Base-by-base conservation (phyloP, 495 filamentous ascomycete genomes). In the Amniculicola lignicola region DNA sequence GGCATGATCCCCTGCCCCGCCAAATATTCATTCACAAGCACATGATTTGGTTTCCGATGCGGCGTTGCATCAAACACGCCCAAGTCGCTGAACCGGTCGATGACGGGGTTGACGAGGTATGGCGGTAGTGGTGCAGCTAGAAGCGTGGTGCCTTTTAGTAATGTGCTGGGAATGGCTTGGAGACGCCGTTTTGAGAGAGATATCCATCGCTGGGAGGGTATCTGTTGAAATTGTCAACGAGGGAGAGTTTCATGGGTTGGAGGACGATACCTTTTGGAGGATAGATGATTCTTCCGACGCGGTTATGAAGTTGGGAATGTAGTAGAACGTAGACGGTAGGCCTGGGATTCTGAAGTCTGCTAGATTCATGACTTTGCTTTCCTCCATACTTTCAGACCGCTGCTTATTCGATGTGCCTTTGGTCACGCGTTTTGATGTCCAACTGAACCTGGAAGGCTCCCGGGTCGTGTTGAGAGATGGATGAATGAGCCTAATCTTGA, bases 1-100 rank as follows among this genome's bases (percentile, higher is more conserved):
- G 91, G 82, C 87, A 96, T 92, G 56, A 97, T 98, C 5, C 93
- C 93, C 59, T 95, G 86, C 1, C 88, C 89, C 0, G 88, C 83
- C 0, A 70, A 71, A 70, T 98, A 98, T 70, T 96, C 90, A 64
- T 98, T 98, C 35, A 97, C 80, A 15, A 98, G 77, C 40, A 93
- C 87, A 74, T 98, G 93, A 57, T 98, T 98, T 25, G 92, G 90
- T 2, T 70, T 74, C 9, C 71, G 54, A 61, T 96, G 91, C 22
- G 91, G 88, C 21, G 89, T 80, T 16, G 77, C 64, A 2, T 69
- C 65, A 69, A 96, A 96, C 19, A 95, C 75, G 41, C 71, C 70
- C 0, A 82, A 68, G 3, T 49, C 59, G 15, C 76, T 74, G 63
- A 98, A 76, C 28, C 88, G 83, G 1, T 82, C 71, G 43, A 92